Percentiles rank a stretch among this genome's conserved stretches.
These are phyloP conservation scores for Solanum peruvianum DNA, from an alignment of 257 asterid species.

Conservation along the genomic window DNA sequence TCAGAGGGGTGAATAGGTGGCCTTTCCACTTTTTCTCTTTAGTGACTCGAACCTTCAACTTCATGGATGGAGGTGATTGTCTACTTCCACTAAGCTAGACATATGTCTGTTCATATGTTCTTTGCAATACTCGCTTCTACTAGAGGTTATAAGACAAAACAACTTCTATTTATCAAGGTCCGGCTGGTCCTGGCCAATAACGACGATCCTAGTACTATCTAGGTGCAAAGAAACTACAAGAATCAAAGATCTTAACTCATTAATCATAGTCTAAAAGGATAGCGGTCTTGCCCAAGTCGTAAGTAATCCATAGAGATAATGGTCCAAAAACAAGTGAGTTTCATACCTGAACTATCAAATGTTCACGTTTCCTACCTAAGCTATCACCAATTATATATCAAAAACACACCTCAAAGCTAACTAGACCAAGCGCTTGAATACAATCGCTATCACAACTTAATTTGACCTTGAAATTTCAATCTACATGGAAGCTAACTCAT, in stretches of 20 bases:
- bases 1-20: no score
- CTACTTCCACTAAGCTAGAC: no score
- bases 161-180: not conserved
- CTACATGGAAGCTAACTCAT: not conserved
- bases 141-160: not conserved
- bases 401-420: not conserved
- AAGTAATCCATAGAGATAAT: not conserved
- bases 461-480: fast-evolving
- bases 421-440: not conserved
- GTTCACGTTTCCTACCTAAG: no score
- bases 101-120: not conserved
- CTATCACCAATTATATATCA: not conserved
- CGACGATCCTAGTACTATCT: not conserved
- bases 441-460: not conserved
- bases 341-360: not conserved
- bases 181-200: not conserved
- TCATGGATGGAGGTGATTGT: no score
- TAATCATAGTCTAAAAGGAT: not conserved
- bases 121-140: not conserved
- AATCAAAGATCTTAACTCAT: not conserved
- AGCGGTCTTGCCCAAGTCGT: not conserved
- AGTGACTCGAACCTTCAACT: no score
- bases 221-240: not conserved
- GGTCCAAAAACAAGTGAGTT: not conserved
- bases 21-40: no score